Evolutionary conservation across 2,329 filamentous ascomycete species (phyloP).

Genomic region (Diaporthe ampelina): DNA sequence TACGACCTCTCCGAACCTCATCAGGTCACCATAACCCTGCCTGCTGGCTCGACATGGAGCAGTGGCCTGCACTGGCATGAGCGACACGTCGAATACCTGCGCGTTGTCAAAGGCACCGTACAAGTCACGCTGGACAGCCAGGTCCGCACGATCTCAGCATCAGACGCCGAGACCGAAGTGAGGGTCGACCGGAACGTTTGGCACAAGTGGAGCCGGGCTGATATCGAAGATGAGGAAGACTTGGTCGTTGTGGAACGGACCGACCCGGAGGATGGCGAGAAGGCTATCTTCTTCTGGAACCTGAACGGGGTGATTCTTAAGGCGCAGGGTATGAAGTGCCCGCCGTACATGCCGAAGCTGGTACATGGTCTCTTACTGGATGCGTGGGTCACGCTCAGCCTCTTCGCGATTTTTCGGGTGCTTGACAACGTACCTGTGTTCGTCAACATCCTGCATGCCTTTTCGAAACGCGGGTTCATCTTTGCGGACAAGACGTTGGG

Average conservation of each 20-base stretch:
- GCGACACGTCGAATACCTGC: conserved; percentile 60
- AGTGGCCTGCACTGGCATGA: conserved; percentile 65
- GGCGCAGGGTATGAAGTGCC: conserved; percentile 35
- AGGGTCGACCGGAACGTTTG: conserved; percentile 53
- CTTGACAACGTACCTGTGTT: conserved; percentile 52
- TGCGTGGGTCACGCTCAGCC: conserved; percentile 49
- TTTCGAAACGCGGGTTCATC: conserved; percentile 43
- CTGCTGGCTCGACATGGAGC: conserved; percentile 59
- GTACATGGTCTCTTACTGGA: conserved; percentile 44
- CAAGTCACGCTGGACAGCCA: conserved; percentile 44
- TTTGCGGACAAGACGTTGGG: conserved; percentile 43
- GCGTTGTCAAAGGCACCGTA: conserved; percentile 56
- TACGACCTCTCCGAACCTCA: conserved; percentile 53
- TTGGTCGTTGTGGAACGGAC: conserved; percentile 62
- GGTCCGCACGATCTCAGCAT: conserved; percentile 43
- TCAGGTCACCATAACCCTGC: conserved; percentile 59
- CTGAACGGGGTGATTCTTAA: conserved; percentile 58
- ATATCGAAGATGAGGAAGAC: conserved; percentile 49
- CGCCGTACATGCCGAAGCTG: conserved; percentile 39
- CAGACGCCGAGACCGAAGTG: conserved; percentile 48
- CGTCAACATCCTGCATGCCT: conserved; percentile 46
- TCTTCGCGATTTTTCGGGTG: conserved; percentile 48
- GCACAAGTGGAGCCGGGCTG: conserved; percentile 63
- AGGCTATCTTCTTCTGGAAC: conserved; percentile 65
- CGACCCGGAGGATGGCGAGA: conserved; percentile 58